Percentiles rank a stretch among this genome's conserved stretches.
Conservation (phyloP, 2,329 filamentous ascomycete species). For the Daldinia eschscholtzii region DNA sequence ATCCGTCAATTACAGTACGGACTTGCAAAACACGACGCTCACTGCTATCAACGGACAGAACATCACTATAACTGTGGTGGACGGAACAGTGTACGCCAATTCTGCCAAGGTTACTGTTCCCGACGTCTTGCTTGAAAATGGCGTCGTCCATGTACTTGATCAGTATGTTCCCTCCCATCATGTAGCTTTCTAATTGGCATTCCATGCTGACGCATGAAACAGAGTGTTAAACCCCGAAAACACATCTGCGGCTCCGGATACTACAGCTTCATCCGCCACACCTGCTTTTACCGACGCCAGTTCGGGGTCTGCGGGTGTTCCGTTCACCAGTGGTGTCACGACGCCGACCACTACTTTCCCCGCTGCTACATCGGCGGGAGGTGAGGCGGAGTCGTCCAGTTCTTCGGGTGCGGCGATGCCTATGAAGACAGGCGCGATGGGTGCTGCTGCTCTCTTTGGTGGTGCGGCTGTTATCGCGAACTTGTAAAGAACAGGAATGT, state of each 20-base stretch:
- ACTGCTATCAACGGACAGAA: slow-evolving; percentile 61
- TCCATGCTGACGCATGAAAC: neutral
- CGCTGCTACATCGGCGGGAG: slow-evolving; percentile 51
- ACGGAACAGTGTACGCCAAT: slow-evolving; percentile 62
- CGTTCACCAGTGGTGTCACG: slow-evolving; percentile 68
- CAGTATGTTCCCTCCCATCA: slow-evolving; percentile 56
- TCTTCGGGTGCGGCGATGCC: slow-evolving; percentile 52
- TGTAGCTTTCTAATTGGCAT: neutral
- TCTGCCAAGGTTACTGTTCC: slow-evolving; percentile 62
- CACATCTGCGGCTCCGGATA: slow-evolving; percentile 58
- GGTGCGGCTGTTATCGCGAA: slow-evolving; percentile 46
- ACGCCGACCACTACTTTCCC: slow-evolving; percentile 57
- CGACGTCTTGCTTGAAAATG: slow-evolving; percentile 66
- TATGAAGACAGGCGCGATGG: slow-evolving; percentile 56
- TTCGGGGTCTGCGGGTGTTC: slow-evolving; percentile 59
- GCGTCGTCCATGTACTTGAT: slow-evolving; percentile 70
- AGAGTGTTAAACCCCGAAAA: slow-evolving; percentile 70
- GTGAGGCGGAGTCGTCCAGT: slow-evolving; percentile 51
- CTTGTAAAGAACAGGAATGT: slow-evolving; percentile 25
- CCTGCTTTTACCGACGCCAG: slow-evolving; percentile 68
- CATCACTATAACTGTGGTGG: slow-evolving; percentile 59
- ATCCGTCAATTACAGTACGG: slow-evolving; percentile 64
- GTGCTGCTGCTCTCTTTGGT: slow-evolving; percentile 51
- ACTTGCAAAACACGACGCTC: slow-evolving; percentile 51
- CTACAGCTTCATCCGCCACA: slow-evolving; percentile 59